Evolutionary conservation across 1,284 basidiomycete genomes (phyloP).

Genomic region (Meripilus lineatus): DNA sequence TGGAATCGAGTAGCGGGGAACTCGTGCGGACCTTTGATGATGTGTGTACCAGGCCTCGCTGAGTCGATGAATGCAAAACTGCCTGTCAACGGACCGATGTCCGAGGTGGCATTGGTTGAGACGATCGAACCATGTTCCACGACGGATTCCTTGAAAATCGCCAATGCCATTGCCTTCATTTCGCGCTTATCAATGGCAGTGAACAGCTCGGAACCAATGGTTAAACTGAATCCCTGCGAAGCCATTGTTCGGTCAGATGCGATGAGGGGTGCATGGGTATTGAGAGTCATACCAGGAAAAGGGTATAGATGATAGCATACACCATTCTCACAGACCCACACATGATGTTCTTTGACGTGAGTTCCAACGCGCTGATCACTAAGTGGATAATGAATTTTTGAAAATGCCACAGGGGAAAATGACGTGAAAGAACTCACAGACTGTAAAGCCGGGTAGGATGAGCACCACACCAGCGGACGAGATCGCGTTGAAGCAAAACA

Average conservation of each 20-base stretch:
- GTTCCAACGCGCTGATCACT: conserved; percentile 81
- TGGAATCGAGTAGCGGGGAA: no score
- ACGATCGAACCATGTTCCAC: conserved; percentile 61
- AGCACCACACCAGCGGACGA: conserved; percentile 79
- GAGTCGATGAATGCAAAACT: conserved; percentile 59
- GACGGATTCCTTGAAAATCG: conserved; percentile 29
- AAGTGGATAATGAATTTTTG: conserved; percentile 2
- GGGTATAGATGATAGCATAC: conserved; percentile 83
- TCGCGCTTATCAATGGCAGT: conserved; percentile 69
- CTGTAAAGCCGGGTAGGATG: conserved; percentile 76
- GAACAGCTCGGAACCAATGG: conserved; percentile 83
- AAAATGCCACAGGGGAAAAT: conserved; percentile 9
- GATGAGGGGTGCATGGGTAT: conserved; percentile 4
- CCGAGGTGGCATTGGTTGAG: conserved; percentile 47
- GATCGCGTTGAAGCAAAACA: conserved; percentile 82
- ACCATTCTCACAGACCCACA: conserved; percentile 86
- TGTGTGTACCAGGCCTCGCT: conserved; percentile 19
- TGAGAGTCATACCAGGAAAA: conserved; percentile 60
- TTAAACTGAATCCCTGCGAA: conserved; percentile 73
- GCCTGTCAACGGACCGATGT: conserved; percentile 45
- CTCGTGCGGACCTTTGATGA: conserved; percentile 56
- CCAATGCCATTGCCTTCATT: conserved; percentile 41
- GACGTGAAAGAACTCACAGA: conserved; percentile 44
- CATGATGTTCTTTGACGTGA: conserved; percentile 79
- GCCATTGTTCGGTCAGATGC: not conserved